Evolutionary conservation across 768 basidiomycete genomes (phyloP).

Genomic region (Kondoa malvinella): DNA sequence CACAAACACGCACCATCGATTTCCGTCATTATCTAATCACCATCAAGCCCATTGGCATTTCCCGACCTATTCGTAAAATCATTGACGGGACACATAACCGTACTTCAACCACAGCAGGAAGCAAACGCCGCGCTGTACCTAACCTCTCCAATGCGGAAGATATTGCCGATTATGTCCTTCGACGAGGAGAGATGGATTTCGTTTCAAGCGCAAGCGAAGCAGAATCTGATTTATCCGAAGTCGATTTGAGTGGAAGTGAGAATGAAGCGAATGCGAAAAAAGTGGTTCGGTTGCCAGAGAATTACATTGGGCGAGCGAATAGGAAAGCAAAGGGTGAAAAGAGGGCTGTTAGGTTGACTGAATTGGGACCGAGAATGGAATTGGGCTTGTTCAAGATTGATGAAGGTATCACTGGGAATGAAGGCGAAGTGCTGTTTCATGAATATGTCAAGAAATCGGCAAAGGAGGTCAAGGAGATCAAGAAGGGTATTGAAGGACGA

Average conservation of each 20-base stretch:
- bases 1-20: constrained; percentile 68
- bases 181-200: constrained; percentile 39
- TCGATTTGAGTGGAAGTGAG: constrained; percentile 46
- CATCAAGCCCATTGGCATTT: constrained; percentile 84
- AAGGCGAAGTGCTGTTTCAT: constrained; percentile 84
- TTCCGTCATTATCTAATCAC: constrained; percentile 90
- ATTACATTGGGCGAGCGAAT: constrained; percentile 91
- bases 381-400: constrained; percentile 78
- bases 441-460: constrained; percentile 72
- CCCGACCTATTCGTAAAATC: constrained; percentile 70
- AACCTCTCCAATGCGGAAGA: constrained; percentile 82
- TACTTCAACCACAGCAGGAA: too few species aligned
- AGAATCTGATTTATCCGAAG: constrained; percentile 37
- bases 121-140: constrained; percentile 39
- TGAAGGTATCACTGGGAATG: constrained; percentile 83
- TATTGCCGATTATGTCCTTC: constrained; percentile 81
- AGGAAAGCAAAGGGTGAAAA: constrained; percentile 56
- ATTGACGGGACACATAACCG: constrained; percentile 58
- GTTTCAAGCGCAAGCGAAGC: constrained; percentile 37
- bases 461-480: constrained; percentile 34
- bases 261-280: constrained; percentile 46
- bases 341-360: constrained; percentile 77
- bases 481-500: constrained; percentile 49
- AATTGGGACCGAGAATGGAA: constrained; percentile 92
- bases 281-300: constrained; percentile 60